phyloP scores from a whole-genome alignment of 768 basidiomycete genomes.

The Termitomyces bulborhizus region DNA sequence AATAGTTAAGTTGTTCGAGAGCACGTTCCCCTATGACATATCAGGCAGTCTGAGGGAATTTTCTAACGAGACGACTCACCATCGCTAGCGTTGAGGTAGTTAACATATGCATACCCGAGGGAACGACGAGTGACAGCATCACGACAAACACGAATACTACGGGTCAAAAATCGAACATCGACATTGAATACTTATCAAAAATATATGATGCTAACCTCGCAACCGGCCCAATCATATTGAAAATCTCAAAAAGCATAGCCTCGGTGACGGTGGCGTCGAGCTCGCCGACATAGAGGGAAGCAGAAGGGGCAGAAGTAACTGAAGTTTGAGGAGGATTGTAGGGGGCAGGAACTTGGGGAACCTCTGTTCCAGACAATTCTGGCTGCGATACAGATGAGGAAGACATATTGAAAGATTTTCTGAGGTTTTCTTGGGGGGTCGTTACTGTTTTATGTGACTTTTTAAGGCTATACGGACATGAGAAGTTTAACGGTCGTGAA shows the following conservation, averaged over 20 bases:
- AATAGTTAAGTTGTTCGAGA: constrained; percentile 98
- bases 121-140: constrained; percentile 99
- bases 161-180: neutral
- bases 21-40: constrained; percentile 79
- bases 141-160: constrained; percentile 97
- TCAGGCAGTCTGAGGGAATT: constrained; percentile 7
- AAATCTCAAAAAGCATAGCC: constrained; percentile 99
- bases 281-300: constrained; percentile 98
- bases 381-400: constrained; percentile 38
- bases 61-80: constrained; percentile 42
- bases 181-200: neutral
- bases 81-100: constrained; percentile 93
- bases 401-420: constrained; percentile 52
- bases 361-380: constrained; percentile 47
- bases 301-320: constrained; percentile 66
- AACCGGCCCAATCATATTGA: constrained; percentile 99
- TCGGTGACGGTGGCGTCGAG: constrained; percentile 97
- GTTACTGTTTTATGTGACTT: constrained; percentile 90
- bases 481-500: constrained; percentile 8
- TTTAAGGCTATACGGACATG: constrained; percentile 42
- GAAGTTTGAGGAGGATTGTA: constrained; percentile 44
- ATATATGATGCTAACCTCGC: constrained; percentile 59
- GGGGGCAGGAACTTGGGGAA: constrained; percentile 25
- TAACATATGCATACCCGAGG: constrained; percentile 99
- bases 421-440: constrained; percentile 44